Evolutionary conservation across 2,329 filamentous ascomycete genomes (phyloP), one percentile per base, ranked within the genome.

Genomic region (Fusarium sp.): DNA sequence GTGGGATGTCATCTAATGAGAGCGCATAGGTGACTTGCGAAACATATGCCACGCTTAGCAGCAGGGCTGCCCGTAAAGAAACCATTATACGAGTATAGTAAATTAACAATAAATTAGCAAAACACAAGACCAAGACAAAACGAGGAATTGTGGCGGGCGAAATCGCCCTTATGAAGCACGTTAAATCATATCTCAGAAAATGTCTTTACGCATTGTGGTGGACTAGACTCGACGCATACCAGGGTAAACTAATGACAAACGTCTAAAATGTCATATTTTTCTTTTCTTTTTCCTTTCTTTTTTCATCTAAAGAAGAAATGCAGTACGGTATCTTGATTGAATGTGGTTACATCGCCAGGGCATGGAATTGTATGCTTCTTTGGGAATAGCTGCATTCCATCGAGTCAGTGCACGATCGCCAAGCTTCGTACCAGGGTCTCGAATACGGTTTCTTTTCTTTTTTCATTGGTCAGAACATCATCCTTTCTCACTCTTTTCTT

Each of bases 131-230:
- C 49, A 43, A 12, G 34, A 25, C 5, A 29, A 43, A 25, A 27
- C 12, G 34, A 38, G 16, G 32, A 22, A 27, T 27, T 16, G 18
- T 13, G 18, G 6, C 22, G 32, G 49, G 34, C 13, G 16, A 8
- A 20, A 27, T 53, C n/a, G 10, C 25, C n/a, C n/a, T 53, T 41
- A 52, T 27, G n/a, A 41, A 29, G 16, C 2, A 43, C 20, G 3
- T 15, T 16, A 29, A 10, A 43, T 53, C 49, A 53, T 2, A 53
- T 22, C 24, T 53, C 49, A 53, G 9, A 53, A 53, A 51, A 53
- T 15, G 18, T 8, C 34, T 20, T 25, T 20, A 20, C 24, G 32
- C 34, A 11, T 22, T 16, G 5, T 10, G 16, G 45, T 44, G 15
- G 41, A 16, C 41, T 44, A 16, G 25, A 47, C 18, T 13, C 4